Percentiles rank a stretch among this genome's conserved stretches.
Evolutionary conservation across 139 green algal genomes (phyloP).

Genomic region (Picochlorum sp.): DNA sequence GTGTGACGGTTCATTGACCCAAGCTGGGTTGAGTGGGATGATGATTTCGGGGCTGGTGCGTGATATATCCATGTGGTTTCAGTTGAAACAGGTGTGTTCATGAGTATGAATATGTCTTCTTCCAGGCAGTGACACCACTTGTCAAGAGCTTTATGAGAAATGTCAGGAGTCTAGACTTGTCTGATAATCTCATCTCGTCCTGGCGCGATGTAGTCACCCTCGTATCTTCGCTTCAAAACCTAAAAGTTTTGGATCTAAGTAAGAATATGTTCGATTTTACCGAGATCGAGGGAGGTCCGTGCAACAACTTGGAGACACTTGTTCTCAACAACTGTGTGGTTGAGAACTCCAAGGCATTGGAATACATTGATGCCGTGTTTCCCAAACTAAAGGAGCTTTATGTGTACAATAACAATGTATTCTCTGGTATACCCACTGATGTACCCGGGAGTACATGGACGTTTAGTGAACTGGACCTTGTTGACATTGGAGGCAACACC

Average conservation of each 20-base stretch:
- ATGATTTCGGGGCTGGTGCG: constrained; percentile 36
- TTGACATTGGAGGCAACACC: constrained; percentile 38
- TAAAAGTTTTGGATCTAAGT: constrained; percentile 49
- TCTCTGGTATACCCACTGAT: no score
- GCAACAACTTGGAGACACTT: constrained; percentile 35
- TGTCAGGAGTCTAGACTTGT: constrained; percentile 45
- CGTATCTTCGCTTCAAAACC: constrained; percentile 12
- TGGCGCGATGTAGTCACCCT: constrained; percentile 38
- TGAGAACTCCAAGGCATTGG: constrained; percentile 50
- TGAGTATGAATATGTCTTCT: background rate
- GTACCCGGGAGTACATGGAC: background rate
- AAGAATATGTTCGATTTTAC: constrained; percentile 36
- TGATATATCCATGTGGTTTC: background rate
- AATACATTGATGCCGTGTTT: constrained; percentile 29
- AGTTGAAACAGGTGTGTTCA: background rate
- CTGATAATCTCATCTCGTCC: constrained; percentile 52
- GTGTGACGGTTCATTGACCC: constrained; percentile 1
- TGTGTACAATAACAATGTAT: constrained; percentile 39
- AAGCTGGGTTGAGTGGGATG: background rate
- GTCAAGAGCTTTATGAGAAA: background rate
- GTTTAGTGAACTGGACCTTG: constrained; percentile 11
- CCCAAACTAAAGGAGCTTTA: constrained; percentile 57
- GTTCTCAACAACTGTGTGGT: constrained; percentile 61
- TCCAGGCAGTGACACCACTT: background rate
- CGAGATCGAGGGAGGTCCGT: background rate